Conservation (phyloP, 768 basidiomycete genomes). For the Russula earlei region DNA sequence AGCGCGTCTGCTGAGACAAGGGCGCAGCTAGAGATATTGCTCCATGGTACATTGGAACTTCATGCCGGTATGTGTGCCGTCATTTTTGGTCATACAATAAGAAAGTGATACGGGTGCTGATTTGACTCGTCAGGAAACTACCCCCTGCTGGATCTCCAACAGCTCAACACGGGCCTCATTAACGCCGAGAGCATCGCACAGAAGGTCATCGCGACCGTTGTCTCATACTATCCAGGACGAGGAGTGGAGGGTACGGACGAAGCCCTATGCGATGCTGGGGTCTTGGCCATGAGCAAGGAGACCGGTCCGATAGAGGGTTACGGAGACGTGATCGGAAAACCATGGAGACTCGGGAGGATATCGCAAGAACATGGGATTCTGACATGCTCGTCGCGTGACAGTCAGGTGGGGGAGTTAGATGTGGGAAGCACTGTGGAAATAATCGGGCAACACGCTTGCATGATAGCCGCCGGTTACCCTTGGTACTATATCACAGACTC, state of each 20-base stretch:
- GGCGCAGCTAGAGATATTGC: conserved; percentile 33
- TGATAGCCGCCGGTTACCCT: conserved; percentile 68
- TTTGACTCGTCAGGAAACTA: conserved; percentile 52
- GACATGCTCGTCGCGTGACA: conserved; percentile 28
- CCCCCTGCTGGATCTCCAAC: conserved; percentile 76
- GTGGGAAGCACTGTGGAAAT: conserved; percentile 61
- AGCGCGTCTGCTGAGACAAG: conserved; percentile 50
- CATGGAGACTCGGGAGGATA: conserved; percentile 55
- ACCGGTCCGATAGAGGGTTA: conserved; percentile 62
- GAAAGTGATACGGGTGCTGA: not conserved
- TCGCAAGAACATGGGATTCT: conserved; percentile 78
- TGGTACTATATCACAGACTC: conserved; percentile 83
- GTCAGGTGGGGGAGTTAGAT: conserved; percentile 29
- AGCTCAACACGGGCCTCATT: conserved; percentile 64
- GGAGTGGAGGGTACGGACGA: conserved; percentile 55
- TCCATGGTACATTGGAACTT: conserved; percentile 61
- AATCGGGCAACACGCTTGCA: conserved; percentile 78
- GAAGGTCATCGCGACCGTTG: conserved; percentile 58
- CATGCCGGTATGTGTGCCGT: conserved; percentile 48
- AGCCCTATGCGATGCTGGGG: conserved; percentile 76
- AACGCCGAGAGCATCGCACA: conserved; percentile 49
- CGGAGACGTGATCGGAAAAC: conserved; percentile 59
- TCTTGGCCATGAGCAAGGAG: conserved; percentile 83
- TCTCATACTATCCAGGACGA: conserved; percentile 72
- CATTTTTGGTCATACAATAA: not conserved